Percentiles rank a stretch among this genome's conserved stretches.
phyloP scores from a whole-genome alignment of 176 grass and related monocot species.

The Oryza glumipatula region DNA sequence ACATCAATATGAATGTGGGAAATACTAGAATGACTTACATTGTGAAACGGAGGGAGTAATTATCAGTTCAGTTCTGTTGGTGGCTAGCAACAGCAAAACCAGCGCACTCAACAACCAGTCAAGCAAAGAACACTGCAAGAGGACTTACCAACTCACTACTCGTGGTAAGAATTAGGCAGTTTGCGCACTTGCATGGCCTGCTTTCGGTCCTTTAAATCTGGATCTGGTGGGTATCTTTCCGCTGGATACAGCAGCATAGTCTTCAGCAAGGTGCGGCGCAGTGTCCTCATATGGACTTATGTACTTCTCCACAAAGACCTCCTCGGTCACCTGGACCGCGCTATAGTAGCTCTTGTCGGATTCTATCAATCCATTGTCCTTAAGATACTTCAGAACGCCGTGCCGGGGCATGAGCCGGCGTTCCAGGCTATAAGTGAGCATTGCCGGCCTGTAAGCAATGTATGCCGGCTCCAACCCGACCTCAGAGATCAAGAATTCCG shows the following conservation, averaged over 20 bases:
- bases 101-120: not conserved
- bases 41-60: not conserved
- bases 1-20: too few relatives aligned
- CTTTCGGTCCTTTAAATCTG: slow-evolving; percentile 14
- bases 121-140: slow-evolving; percentile 31
- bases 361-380: slow-evolving; percentile 46
- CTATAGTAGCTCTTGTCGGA: slow-evolving; percentile 43
- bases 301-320: slow-evolving; percentile 60
- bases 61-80: not conserved
- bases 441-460: slow-evolving; percentile 47
- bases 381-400: slow-evolving; percentile 55
- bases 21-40: too few relatives aligned
- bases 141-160: slow-evolving; percentile 9
- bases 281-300: slow-evolving; percentile 44
- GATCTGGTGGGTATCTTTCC: slow-evolving; percentile 26
- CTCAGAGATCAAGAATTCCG: slow-evolving; percentile 51
- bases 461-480: slow-evolving; percentile 40
- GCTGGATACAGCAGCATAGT: slow-evolving; percentile 41
- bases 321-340: slow-evolving; percentile 38
- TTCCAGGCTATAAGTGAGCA: slow-evolving; percentile 66
- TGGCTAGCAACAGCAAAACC: slow-evolving; percentile 13
- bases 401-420: slow-evolving; percentile 51
- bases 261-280: slow-evolving; percentile 39
- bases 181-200: not conserved
- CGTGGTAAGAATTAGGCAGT: slow-evolving; percentile 13